Percentiles rank a stretch among this genome's conserved stretches.
phyloP scores from a whole-genome alignment of 371 early-diverging fungal species.

The Rhizopus microsporus region DNA sequence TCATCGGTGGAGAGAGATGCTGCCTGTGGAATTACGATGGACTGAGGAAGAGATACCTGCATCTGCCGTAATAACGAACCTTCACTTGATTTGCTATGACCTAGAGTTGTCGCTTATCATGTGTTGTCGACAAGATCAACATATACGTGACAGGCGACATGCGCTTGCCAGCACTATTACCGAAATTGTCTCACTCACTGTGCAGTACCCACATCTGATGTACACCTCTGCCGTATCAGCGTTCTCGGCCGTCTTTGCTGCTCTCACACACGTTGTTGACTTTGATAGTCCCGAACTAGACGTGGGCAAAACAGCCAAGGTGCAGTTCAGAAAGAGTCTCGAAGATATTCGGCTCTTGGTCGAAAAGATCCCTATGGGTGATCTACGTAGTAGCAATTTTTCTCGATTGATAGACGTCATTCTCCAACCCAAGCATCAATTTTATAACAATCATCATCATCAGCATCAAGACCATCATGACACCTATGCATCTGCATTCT shows the following conservation, averaged over 20 bases:
- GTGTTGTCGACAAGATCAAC: constrained; percentile 47
- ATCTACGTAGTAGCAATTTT: constrained; percentile 28
- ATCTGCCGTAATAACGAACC: constrained; percentile 34
- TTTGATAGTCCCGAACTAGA: constrained; percentile 36
- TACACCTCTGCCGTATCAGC: constrained; percentile 40
- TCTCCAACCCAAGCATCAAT: constrained; percentile 24
- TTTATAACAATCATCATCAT: constrained; percentile 9
- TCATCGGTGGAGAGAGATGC: constrained; percentile 35
- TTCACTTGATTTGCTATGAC: constrained; percentile 40
- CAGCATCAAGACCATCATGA: background rate
- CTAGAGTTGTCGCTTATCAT: constrained; percentile 45
- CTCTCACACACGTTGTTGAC: constrained; percentile 46
- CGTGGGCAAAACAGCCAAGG: constrained; percentile 34
- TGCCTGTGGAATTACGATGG: constrained; percentile 39
- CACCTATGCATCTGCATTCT: constrained; percentile 25
- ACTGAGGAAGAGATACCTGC: constrained; percentile 28
- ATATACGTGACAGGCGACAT: constrained; percentile 34
- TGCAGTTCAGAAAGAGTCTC: constrained; percentile 41
- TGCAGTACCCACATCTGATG: constrained; percentile 38
- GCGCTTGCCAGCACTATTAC: constrained; percentile 46
- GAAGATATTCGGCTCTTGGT: constrained; percentile 38
- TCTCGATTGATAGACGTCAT: constrained; percentile 38
- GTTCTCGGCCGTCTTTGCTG: constrained; percentile 47
- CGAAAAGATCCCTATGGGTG: constrained; percentile 25
- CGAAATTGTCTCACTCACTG: constrained; percentile 37